Conservation (phyloP, 768 basidiomycete genomes). For the Chalciporus sphaerocephalus region DNA sequence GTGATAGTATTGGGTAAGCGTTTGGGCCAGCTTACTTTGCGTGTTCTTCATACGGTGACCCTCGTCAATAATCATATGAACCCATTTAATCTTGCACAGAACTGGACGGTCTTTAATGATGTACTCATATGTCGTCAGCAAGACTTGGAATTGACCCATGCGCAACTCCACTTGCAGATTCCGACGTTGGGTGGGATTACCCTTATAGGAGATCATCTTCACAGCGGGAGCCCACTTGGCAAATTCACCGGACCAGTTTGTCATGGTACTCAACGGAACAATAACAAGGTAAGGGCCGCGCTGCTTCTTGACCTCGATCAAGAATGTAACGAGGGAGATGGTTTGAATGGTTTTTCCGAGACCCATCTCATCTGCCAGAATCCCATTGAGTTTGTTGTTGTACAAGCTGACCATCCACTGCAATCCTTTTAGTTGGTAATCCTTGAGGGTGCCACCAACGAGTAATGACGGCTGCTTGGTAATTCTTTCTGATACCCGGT, state of each 20-base stretch:
- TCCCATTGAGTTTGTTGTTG: constrained; percentile 93
- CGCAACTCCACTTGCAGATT: constrained; percentile 74
- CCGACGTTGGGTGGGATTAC: constrained; percentile 80
- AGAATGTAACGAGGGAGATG: constrained; percentile 91
- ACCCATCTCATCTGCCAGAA: constrained; percentile 96
- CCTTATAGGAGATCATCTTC: constrained; percentile 81
- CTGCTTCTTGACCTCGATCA: constrained; percentile 87
- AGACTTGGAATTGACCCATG: constrained; percentile 80
- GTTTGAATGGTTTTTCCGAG: constrained; percentile 94
- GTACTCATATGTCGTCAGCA: constrained; percentile 94
- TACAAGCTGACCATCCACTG: constrained; percentile 99
- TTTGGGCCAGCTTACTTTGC: constrained; percentile 83
- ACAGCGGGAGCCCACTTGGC: constrained; percentile 94
- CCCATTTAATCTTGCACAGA: constrained; percentile 88
- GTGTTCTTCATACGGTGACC: constrained; percentile 99
- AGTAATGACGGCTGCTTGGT: constrained; percentile 68
- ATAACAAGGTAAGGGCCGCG: constrained; percentile 95
- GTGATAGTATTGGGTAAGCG: constrained; percentile 88
- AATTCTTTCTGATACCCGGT: constrained; percentile 85
- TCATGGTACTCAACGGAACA: constrained; percentile 93
- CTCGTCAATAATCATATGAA: constrained; percentile 98
- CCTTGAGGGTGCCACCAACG: constrained; percentile 86
- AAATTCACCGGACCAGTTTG: constrained; percentile 96
- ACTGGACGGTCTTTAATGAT: constrained; percentile 95
- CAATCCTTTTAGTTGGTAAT: constrained; percentile 90